Evolutionary conservation across 371 early-diverging fungal species (phyloP).

Genomic region (Scutellospora calospora): DNA sequence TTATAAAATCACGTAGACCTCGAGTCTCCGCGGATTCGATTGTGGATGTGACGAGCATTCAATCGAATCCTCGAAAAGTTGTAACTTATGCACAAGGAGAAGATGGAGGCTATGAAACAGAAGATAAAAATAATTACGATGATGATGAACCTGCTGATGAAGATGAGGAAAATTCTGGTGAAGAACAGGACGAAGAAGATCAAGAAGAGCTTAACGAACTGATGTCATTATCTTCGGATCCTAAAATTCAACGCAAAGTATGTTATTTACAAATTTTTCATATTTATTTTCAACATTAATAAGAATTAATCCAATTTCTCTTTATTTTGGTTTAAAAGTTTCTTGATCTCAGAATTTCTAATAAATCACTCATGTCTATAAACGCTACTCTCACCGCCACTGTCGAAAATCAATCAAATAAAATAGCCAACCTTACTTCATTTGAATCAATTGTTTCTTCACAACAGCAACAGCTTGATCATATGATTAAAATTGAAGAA

Average conservation of each 20-base stretch:
- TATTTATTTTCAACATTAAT: constrained; percentile 1
- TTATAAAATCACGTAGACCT: background rate
- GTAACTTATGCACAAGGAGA: constrained; percentile 12
- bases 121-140: constrained; percentile 1
- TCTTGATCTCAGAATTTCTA: constrained; percentile 34
- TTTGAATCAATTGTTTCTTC: background rate
- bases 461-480: constrained; percentile 33
- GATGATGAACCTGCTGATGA: constrained; percentile 15
- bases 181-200: background rate
- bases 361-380: constrained; percentile 11
- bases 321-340: background rate
- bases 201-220: constrained; percentile 6
- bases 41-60: background rate
- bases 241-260: constrained; percentile 35
- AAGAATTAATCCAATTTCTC: background rate
- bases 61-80: background rate
- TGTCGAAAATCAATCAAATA: constrained; percentile 17
- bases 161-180: background rate
- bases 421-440: background rate
- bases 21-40: background rate
- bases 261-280: background rate
- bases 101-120: background rate
- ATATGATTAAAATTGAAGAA: constrained; percentile 31
- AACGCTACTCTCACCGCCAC: constrained; percentile 3
- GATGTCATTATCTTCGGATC: constrained; percentile 13